phyloP scores from a whole-genome alignment of 345 rosid species.

The Raphanus sativus region DNA sequence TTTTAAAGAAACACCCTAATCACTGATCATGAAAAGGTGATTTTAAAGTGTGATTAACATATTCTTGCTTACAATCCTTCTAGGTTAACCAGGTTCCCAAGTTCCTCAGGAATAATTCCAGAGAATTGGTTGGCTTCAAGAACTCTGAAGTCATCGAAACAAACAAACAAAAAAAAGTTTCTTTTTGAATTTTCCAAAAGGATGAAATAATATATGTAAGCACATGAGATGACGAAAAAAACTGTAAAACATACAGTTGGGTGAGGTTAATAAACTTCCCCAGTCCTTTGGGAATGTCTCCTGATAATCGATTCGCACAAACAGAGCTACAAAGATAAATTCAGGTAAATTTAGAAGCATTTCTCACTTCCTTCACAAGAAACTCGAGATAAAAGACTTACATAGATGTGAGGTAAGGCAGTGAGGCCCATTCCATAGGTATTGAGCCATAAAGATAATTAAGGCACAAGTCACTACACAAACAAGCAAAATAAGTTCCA shows the following conservation, averaged over 20 bases:
- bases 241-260: slow-evolving; percentile 43
- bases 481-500: neutral
- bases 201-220: neutral
- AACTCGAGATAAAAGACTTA: slow-evolving; percentile 34
- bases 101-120: slow-evolving; percentile 53
- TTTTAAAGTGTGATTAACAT: neutral
- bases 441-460: slow-evolving; percentile 59
- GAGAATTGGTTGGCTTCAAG: slow-evolving; percentile 65
- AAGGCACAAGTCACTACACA: slow-evolving; percentile 57
- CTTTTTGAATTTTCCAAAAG: neutral
- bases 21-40: neutral
- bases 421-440: slow-evolving; percentile 60
- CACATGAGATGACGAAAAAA: neutral
- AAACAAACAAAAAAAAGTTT: neutral
- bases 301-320: slow-evolving; percentile 56
- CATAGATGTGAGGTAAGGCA: slow-evolving; percentile 47
- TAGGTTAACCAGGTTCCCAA: slow-evolving; percentile 53
- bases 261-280: slow-evolving; percentile 52
- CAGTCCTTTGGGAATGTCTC: slow-evolving; percentile 53
- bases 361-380: neutral
- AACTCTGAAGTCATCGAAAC: slow-evolving; percentile 39
- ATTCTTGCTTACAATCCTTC: slow-evolving; percentile 45
- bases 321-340: slow-evolving; percentile 44
- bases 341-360: slow-evolving; percentile 1
- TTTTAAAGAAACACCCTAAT: neutral